Conservation (phyloP, 352 stramenopile genomes). For the Pythium grandisporangium region DNA sequence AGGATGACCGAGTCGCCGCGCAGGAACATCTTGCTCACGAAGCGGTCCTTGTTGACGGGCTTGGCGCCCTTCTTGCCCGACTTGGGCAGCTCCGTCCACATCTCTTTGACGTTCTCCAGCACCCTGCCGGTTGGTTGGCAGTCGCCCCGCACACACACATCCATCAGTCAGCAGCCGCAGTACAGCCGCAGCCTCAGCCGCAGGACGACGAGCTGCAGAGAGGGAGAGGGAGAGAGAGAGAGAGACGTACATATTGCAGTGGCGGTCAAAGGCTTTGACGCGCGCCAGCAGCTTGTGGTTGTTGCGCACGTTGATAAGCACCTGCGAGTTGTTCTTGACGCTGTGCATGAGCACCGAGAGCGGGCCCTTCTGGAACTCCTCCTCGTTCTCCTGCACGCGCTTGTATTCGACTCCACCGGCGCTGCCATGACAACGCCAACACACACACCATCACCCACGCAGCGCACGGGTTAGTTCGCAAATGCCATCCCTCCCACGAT, state of each 20-base stretch:
- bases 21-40: conserved; percentile 99
- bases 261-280: conserved; percentile 99
- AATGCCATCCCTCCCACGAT: too few species aligned
- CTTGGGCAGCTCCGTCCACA: conserved; percentile 99
- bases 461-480: too few species aligned
- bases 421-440: not conserved
- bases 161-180: conserved; percentile 1
- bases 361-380: conserved; percentile 95
- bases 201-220: not conserved
- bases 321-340: conserved; percentile 97
- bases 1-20: conserved; percentile 99
- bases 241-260: conserved; percentile 99
- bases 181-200: not conserved
- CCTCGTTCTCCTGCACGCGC: conserved; percentile 82
- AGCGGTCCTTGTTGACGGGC: conserved; percentile 97
- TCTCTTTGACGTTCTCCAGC: conserved; percentile 99
- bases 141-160: not conserved
- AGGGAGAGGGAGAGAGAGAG: too few species aligned
- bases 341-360: conserved; percentile 97
- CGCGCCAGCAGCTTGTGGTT: conserved; percentile 99
- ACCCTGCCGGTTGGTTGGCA: too few species aligned
- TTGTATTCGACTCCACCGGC: conserved; percentile 58
- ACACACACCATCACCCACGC: not conserved
- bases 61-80: conserved; percentile 94
- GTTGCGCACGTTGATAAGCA: conserved; percentile 99